Base-by-base conservation (phyloP, 179 eudicot genomes). In the Pouteria campechiana region DNA sequence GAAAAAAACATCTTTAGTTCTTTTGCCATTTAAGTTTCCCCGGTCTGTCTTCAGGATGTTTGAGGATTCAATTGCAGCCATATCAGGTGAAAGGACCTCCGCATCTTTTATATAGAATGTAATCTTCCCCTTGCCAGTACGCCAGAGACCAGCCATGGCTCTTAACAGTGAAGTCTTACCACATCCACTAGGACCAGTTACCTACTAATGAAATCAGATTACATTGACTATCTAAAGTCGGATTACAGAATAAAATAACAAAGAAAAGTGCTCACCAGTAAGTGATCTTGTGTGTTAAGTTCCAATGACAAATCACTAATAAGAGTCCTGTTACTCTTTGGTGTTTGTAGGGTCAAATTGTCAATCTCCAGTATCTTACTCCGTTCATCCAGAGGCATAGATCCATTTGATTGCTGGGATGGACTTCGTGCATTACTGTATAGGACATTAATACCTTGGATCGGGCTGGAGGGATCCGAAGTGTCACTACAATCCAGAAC, bases 81-180 rank as follows among this genome's bases (percentile, higher is more conserved):
- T 40, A 19, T 38, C 63, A 31, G 48, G 44, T 25, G 70, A 50
- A 50, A 24, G 39, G 48, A 51, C 68, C 29, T 50, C 67, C 20
- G 52, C 4, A 54, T 48, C 65, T 49, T 55, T 74, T 46, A 52
- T 58, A 48, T 58, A 82, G 52, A 79, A 80, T 32, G 66, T 79
- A 32, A 90, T 73, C 47, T 66, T 75, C 53, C 98, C 98, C 28
- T 60, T 72, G 37, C 98, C 98, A 21, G 72, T 74, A 52, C 62
- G 77, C 98, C 96, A 90, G 23, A 86, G 92, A 47, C 94, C 96
- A 61, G 98, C 98, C 73, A 86, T 58, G 36, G 96, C 92, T 73
- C 96, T 82, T 75, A 90, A 61, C 67, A 86, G 58, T 25, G 98
- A 82, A 22, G 98, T 90, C 57, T 90, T 90, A 53, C 98, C 98